Evolutionary conservation across 495 filamentous ascomycete genomes (phyloP), one percentile per base, ranked within the genome.

Genomic region (Penicillium bovifimosum): DNA sequence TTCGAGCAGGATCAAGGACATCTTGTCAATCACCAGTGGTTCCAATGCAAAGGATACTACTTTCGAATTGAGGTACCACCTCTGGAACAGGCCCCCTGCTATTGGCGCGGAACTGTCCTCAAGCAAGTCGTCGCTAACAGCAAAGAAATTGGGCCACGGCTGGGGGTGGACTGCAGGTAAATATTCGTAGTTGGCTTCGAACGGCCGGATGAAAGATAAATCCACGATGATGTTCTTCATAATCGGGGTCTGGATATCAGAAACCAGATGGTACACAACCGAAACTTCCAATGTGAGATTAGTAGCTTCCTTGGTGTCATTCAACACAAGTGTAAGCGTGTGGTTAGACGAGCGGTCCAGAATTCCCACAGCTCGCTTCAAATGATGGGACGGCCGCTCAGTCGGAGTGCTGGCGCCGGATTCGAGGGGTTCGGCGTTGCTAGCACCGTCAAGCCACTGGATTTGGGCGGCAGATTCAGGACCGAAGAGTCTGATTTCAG

Each of bases 181-280:
- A 57, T 96, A 86, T 46, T 91, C 87, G 59, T 91, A 96, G 56
- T 84, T 89, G 7, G 90, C 86, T 69, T 95, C 89, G 55, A 97
- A 96, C 7, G 93, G 90, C 32, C 81, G 83, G 46, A 87, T 76
- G 47, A 96, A 76, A 13, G 83, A 78, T 11, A 99, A 61, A 11
- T 84, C 81, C 16, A 84, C 78, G 0, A 77, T 72, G 6, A 83
- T 62, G 1, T 79, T 81, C 63, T 92, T 92, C 4, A 83, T 80
- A 8, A 97, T 86, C 6, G 87, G 87, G 2, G 93, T 97, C 40
- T 87, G 86, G 5, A 83, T 77, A 66, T 97, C 91, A 9, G 87
- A 86, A 4, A 86, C 67, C 9, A 97, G 78, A 60, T 85, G 78
- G 63, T 98, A 98, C 1, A 80, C 70, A 5, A 85, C 78, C 42